Evolutionary conservation across 176 grass and related monocot species (phyloP).

Genomic region (Cocos nucifera): DNA sequence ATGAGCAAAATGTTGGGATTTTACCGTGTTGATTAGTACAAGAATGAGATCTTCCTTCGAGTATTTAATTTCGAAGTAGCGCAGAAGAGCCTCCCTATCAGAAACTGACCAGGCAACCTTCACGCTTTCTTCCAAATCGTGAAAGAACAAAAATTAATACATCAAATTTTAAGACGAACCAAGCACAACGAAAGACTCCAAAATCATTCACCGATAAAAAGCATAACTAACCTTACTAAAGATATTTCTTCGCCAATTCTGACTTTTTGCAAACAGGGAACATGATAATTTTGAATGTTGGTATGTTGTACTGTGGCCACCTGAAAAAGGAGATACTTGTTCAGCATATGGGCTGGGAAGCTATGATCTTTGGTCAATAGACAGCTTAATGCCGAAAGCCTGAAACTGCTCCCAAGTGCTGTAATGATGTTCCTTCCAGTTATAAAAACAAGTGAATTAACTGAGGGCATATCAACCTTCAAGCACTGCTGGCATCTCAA

Average conservation of each 20-base stretch:
- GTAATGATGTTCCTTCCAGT: neutral
- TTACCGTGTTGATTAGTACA: conserved; percentile 86
- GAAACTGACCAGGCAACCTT: conserved; percentile 98
- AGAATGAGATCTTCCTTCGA: conserved; percentile 84
- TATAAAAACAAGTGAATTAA: neutral
- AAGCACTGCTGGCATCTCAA: too few species aligned
- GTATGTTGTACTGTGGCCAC: conserved; percentile 93
- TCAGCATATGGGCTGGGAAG: conserved; percentile 3
- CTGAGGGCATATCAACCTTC: too few species aligned
- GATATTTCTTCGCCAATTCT: conserved; percentile 92
- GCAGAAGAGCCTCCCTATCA: conserved; percentile 85
- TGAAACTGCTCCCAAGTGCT: too few species aligned
- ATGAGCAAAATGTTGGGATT: neutral
- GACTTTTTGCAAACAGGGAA: conserved; percentile 71
- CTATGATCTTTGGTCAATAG: neutral
- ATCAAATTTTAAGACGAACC: conserved; percentile 11
- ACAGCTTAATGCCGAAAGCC: too few species aligned
- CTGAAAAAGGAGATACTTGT: conserved; percentile 33
- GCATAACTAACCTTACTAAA: conserved; percentile 65
- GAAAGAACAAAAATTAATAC: conserved; percentile 46
- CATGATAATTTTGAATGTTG: conserved; percentile 71
- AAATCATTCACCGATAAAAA: neutral
- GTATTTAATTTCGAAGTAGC: conserved; percentile 87
- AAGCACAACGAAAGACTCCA: neutral
- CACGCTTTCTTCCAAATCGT: conserved; percentile 89